Conservation (phyloP, 441 rosid species). For the Metrosideros polymorpha region DNA sequence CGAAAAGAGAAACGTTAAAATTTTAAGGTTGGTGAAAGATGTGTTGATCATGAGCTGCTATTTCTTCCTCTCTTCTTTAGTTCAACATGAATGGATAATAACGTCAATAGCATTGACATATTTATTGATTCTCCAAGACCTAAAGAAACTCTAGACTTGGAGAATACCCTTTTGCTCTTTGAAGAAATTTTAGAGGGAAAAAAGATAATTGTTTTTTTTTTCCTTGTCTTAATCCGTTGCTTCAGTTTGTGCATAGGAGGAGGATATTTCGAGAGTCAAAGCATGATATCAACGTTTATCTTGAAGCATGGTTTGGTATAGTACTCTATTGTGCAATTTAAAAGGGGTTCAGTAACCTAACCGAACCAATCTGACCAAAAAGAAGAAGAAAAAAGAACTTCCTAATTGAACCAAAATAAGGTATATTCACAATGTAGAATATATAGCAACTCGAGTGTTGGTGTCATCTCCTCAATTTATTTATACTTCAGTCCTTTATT, state of each 20-base stretch:
- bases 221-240: too few species aligned
- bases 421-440: background rate
- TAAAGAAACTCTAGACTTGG: background rate
- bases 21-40: background rate
- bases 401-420: background rate
- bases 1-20: background rate
- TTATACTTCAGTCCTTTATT: too few species aligned
- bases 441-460: fast-evolving
- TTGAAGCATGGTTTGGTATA: background rate
- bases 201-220: background rate
- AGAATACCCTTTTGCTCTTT: background rate
- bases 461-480: background rate
- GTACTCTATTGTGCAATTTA: too few species aligned
- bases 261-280: background rate
- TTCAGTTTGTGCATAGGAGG: background rate
- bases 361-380: too few species aligned
- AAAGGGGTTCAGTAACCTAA: too few species aligned
- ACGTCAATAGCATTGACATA: background rate
- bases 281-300: too few species aligned
- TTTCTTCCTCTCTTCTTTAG: too few species aligned
- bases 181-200: background rate
- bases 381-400: too few species aligned
- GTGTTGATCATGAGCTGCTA: background rate
- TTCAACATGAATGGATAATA: too few species aligned
- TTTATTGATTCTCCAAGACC: background rate